Conservation (phyloP, 1,284 basidiomycete genomes). For the Apiotrichum porosum region DNA sequence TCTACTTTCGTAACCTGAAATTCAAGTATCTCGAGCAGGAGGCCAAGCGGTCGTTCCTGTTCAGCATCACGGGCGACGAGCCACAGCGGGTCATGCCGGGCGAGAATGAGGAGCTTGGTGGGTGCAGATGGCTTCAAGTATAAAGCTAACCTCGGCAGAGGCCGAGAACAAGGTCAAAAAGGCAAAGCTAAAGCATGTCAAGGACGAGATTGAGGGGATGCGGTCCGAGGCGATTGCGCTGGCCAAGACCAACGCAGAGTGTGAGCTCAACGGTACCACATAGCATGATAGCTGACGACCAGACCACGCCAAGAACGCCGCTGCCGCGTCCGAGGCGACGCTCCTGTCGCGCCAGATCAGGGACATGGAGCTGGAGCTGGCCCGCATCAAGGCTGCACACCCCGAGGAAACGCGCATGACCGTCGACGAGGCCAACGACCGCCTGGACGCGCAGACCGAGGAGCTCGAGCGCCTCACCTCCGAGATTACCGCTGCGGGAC, state of each 20-base stretch:
- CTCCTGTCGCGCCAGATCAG: conserved; percentile 66
- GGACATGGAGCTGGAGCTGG: conserved; percentile 69
- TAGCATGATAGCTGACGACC: neutral
- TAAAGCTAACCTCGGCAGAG: conserved; percentile 41
- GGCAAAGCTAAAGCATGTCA: conserved; percentile 59
- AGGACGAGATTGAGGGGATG: conserved; percentile 59
- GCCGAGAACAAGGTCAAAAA: conserved; percentile 65
- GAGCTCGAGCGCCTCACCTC: conserved; percentile 70
- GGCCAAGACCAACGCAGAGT: conserved; percentile 29
- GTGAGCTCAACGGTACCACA: conserved; percentile 19
- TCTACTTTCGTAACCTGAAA: conserved; percentile 74
- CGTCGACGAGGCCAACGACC: conserved; percentile 62
- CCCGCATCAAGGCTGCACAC: conserved; percentile 68
- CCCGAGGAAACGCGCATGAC: conserved; percentile 68
- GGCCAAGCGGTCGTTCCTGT: conserved; percentile 77
- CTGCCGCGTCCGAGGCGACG: conserved; percentile 56
- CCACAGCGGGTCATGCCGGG: conserved; percentile 67
- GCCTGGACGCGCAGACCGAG: conserved; percentile 63
- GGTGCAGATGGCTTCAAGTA: conserved; percentile 2
- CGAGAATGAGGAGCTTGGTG: conserved; percentile 60
- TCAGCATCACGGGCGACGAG: conserved; percentile 71
- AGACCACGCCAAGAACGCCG: conserved; percentile 31
- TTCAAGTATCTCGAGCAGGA: conserved; percentile 81
- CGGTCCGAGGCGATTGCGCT: conserved; percentile 56
- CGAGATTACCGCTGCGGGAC: conserved; percentile 52